Percentiles rank a stretch among this genome's conserved stretches.
Evolutionary conservation across 805 yeast genomes (phyloP).

Genomic region (Metschnikowia colocasiae): DNA sequence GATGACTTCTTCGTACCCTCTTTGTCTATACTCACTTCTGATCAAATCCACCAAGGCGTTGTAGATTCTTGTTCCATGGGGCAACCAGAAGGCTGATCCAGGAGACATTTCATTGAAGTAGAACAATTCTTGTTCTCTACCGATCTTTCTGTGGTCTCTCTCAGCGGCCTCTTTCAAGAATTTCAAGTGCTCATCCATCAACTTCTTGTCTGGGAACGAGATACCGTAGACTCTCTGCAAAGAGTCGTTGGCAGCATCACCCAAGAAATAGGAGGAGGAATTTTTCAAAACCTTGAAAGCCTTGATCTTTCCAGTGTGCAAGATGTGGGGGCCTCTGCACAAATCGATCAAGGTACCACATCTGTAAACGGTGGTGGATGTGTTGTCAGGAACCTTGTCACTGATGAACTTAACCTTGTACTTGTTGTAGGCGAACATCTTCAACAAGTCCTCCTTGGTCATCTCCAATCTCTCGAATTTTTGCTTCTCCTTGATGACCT

Average conservation of each 20-base stretch:
- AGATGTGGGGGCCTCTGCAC: constrained; percentile 97
- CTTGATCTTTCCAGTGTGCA: constrained; percentile 95
- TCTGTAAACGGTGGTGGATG: constrained; percentile 93
- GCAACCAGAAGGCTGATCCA: constrained; percentile 98
- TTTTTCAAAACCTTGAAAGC: constrained; percentile 91
- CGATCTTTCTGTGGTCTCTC: constrained; percentile 95
- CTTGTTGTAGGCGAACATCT: constrained; percentile 94
- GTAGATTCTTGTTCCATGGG: constrained; percentile 98
- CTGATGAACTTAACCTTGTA: constrained; percentile 85
- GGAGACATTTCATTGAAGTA: constrained; percentile 96
- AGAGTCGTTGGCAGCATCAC: constrained; percentile 89
- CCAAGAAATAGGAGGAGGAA: constrained; percentile 93
- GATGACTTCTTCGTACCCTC: constrained; percentile 97
- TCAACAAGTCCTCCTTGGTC: constrained; percentile 84
- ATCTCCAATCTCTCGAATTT: constrained; percentile 89
- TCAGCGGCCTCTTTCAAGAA: constrained; percentile 93
- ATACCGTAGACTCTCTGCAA: constrained; percentile 97
- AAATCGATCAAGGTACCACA: constrained; percentile 96
- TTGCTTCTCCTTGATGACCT: constrained; percentile 92
- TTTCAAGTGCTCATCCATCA: constrained; percentile 90
- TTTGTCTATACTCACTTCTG: constrained; percentile 79
- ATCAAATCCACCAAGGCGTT: constrained; percentile 77
- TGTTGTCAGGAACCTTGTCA: constrained; percentile 92
- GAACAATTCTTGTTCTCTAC: constrained; percentile 93
- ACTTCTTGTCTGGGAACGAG: constrained; percentile 96